Conservation (phyloP, 2,329 filamentous ascomycete species). For the Arthrobotrys musiformis region DNA sequence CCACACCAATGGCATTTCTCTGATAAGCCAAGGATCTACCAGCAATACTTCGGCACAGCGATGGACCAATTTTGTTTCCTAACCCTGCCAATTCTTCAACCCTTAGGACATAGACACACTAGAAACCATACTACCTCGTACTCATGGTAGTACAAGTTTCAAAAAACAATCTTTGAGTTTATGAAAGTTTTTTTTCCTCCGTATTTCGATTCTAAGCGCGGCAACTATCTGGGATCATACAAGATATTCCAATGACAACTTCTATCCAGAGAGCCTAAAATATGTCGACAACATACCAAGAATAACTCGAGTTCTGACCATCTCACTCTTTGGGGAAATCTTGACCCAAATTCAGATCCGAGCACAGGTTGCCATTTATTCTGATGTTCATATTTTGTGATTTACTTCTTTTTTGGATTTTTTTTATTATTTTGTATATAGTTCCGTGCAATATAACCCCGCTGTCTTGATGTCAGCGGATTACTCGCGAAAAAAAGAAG, state of each 20-base stretch:
- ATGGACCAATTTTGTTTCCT: neutral
- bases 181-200: neutral
- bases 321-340: too few species aligned
- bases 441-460: constrained; percentile 12
- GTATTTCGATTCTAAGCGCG: neutral
- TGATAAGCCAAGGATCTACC: neutral
- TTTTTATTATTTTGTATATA: constrained; percentile 3
- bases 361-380: neutral
- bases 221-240: neutral
- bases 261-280: neutral
- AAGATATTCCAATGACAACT: neutral
- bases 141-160: neutral
- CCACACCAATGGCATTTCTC: neutral
- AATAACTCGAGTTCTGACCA: neutral
- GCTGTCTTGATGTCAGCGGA: constrained; percentile 2
- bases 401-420: neutral
- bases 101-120: neutral
- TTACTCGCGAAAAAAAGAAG: neutral
- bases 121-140: neutral
- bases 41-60: neutral
- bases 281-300: neutral
- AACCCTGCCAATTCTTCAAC: neutral
- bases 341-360: neutral
- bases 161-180: neutral
- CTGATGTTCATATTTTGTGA: constrained; percentile 19